These are phyloP conservation scores for Diplodia scrobiculata DNA, from an alignment of 2,329 filamentous ascomycete genomes.

Conservation along the genomic window DNA sequence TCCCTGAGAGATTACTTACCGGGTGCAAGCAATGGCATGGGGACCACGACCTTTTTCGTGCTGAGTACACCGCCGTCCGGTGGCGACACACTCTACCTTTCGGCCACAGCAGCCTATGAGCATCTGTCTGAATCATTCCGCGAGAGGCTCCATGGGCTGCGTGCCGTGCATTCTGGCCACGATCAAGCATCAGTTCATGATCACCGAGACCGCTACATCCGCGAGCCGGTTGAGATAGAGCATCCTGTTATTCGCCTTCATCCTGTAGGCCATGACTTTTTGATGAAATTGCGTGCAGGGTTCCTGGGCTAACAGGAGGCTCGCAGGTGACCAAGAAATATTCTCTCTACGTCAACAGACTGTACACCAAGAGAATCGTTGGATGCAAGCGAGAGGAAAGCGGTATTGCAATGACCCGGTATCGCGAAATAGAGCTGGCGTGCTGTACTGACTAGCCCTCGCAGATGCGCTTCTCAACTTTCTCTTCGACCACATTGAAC, in stretches of 20 bases:
- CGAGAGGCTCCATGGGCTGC: slow-evolving; percentile 30
- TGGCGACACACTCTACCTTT: slow-evolving; percentile 14
- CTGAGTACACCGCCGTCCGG: slow-evolving; percentile 15
- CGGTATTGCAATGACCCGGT: neutral
- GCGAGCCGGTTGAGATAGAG: slow-evolving; percentile 23
- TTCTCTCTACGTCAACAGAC: slow-evolving; percentile 31
- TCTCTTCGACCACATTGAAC: slow-evolving; percentile 29
- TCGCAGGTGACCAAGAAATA: slow-evolving; percentile 31
- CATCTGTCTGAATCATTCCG: slow-evolving; percentile 28
- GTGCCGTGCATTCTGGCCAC: slow-evolving; percentile 29
- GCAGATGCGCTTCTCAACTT: slow-evolving; percentile 28
- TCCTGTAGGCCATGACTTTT: neutral
- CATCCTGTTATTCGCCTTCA: slow-evolving; percentile 31
- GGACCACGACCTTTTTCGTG: slow-evolving; percentile 23
- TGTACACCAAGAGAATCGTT: slow-evolving; percentile 31
- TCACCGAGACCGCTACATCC: slow-evolving; percentile 24
- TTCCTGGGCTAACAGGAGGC: neutral
- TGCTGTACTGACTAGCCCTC: neutral
- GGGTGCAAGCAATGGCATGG: slow-evolving; percentile 18
- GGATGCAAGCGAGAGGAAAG: slow-evolving; percentile 31
- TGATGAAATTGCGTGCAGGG: too few relatives aligned
- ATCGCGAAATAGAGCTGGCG: too few relatives aligned
- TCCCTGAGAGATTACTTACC: neutral
- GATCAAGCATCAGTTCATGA: slow-evolving; percentile 28
- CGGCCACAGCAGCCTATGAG: slow-evolving; percentile 17